Percentiles rank a stretch among this genome's conserved stretches.
Evolutionary conservation across 148 eudicot genomes (phyloP).

Genomic region (Vaccinium myrtillus): DNA sequence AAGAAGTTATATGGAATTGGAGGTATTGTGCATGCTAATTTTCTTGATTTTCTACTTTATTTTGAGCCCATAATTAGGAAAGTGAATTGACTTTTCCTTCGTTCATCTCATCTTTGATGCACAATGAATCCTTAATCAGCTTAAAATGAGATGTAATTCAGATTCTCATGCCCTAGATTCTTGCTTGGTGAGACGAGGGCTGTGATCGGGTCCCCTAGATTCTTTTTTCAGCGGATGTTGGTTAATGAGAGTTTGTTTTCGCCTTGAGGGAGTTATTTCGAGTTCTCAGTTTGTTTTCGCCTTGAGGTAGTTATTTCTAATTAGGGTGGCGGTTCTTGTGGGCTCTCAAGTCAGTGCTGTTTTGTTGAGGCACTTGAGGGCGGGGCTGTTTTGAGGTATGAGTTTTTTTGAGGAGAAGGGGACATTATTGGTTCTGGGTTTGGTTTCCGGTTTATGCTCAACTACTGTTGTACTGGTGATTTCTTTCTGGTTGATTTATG

Average conservation of each 20-base stretch:
- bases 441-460: background rate
- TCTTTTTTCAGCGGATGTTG: background rate
- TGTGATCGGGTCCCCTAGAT: background rate
- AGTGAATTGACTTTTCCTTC: background rate
- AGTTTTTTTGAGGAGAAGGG: background rate
- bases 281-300: background rate
- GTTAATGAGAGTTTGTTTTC: background rate
- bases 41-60: background rate
- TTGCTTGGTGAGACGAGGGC: background rate
- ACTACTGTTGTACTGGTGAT: background rate
- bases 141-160: background rate
- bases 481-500: background rate
- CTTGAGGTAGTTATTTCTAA: background rate
- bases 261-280: constrained; percentile 1
- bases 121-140: background rate
- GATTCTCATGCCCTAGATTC: background rate
- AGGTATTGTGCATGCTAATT: background rate
- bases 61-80: background rate
- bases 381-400: background rate
- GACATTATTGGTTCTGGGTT: background rate
- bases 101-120: background rate
- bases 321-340: too few relatives aligned
- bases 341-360: background rate
- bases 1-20: background rate
- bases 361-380: background rate